Conservation (phyloP, 1,284 basidiomycete species). For the Pseudozyma thailandica region DNA sequence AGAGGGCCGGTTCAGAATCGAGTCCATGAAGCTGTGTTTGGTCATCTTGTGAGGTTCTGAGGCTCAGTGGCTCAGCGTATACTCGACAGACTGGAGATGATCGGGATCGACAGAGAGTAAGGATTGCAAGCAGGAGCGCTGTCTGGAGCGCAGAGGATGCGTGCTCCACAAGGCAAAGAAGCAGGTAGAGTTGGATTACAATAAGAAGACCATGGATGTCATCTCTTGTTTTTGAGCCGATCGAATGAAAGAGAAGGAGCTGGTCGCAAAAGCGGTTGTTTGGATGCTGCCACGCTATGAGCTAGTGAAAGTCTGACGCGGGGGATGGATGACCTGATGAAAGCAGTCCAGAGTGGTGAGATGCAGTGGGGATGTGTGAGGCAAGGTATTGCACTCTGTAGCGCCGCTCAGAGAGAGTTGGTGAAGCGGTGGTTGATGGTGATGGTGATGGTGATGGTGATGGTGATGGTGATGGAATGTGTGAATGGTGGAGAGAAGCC, state of each 20-base stretch:
- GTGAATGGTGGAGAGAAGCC: too few species aligned
- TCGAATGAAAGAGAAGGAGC: background rate
- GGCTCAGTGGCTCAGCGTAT: background rate
- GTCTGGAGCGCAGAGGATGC: background rate
- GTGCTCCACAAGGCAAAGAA: background rate
- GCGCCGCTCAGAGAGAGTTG: too few species aligned
- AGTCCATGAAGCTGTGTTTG: conserved; percentile 60
- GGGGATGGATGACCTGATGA: too few species aligned
- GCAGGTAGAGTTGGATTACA: background rate
- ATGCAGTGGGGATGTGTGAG: too few species aligned
- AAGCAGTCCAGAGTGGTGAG: too few species aligned
- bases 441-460: conserved; percentile 1
- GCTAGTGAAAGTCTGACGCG: too few species aligned
- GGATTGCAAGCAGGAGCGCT: background rate
- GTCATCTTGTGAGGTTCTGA: conserved; percentile 47
- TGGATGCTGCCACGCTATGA: too few species aligned
- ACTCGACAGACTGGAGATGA: conserved; percentile 1
- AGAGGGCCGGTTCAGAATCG: conserved; percentile 65
- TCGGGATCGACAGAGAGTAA: background rate
- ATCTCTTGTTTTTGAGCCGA: background rate
- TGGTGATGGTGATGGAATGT: too few species aligned
- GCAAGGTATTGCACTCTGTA: too few species aligned
- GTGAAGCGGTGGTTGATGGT: too few species aligned
- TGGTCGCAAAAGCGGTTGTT: background rate
- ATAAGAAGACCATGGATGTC: background rate